phyloP scores from a whole-genome alignment of 768 basidiomycete genomes.

The Mycena leptocephala region DNA sequence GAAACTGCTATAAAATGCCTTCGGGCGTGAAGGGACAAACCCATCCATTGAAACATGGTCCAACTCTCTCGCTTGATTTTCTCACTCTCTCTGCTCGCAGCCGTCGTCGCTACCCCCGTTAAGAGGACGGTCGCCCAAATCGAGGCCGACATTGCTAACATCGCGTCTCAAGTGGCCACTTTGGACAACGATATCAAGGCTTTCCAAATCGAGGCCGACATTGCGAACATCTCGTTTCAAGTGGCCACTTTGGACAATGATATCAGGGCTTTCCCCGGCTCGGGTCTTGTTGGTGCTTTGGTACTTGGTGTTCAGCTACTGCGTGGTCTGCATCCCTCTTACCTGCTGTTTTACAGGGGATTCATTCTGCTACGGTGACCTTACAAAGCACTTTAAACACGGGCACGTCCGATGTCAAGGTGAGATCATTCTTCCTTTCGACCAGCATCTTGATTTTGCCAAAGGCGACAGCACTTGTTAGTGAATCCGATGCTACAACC shows the following conservation, averaged over 20 bases:
- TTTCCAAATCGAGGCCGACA: slow-evolving; percentile 46
- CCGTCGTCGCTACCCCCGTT: slow-evolving; percentile 25
- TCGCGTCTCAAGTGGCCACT: slow-evolving; percentile 41
- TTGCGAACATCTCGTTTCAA: slow-evolving; percentile 40
- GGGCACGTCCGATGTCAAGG: slow-evolving; percentile 46
- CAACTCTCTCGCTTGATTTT: slow-evolving; percentile 27
- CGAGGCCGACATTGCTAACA: slow-evolving; percentile 43
- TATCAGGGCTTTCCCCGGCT: slow-evolving; percentile 46
- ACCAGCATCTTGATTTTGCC: neutral
- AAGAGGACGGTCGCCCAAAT: slow-evolving; percentile 45
- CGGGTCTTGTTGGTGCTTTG: slow-evolving; percentile 43
- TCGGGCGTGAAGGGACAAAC: neutral
- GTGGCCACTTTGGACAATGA: slow-evolving; percentile 45
- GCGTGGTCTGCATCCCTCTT: neutral
- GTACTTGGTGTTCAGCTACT: slow-evolving; percentile 34
- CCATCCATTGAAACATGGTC: slow-evolving; percentile 32
- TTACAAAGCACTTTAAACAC: slow-evolving; percentile 40
- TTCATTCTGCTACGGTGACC: slow-evolving; percentile 42
- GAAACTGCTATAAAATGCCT: slow-evolving; percentile 22
- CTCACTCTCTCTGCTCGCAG: slow-evolving; percentile 26
- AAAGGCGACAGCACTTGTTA: slow-evolving; percentile 44
- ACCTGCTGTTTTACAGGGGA: slow-evolving; percentile 34
- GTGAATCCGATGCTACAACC: slow-evolving; percentile 42
- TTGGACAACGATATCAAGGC: slow-evolving; percentile 47
- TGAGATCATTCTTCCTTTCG: slow-evolving; percentile 4